Evolutionary conservation across 2,329 filamentous ascomycete species (phyloP), one percentile per base, ranked within the genome.

Genomic region (Colletotrichum neosansevieriae): DNA sequence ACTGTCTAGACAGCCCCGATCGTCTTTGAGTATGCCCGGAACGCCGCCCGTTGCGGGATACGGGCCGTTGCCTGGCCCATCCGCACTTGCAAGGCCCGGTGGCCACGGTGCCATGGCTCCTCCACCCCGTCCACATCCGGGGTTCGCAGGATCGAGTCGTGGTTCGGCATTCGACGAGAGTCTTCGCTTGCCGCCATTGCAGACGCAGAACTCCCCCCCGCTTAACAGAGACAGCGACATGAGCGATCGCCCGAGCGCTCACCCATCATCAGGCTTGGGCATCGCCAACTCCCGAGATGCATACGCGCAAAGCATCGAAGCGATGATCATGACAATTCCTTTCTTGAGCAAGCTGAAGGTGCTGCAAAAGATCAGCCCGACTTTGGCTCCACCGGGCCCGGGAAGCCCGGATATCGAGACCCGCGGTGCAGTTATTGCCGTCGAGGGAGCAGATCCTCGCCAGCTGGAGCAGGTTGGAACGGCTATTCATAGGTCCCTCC

Each of bases 341-440:
- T 91, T 92, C 74, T 79, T 89, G 50, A 89, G 89, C 72, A 97
- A 97, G 78, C 88, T 97, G 73, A 89, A 89, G 56, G 86, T 95
- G 2, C 83, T 98, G 38, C 85, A 89, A 15, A 90, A 89, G 70
- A 93, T 98, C 71, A 91, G 91, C 51, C 92, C 91, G 24, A 89
- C 92, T 0, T 82, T 93, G 13, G 79, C 81, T 6, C 58, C 58
- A 15, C 58, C 69, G 12, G 74, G 76, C 5, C 76, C 78, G 3
- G 76, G 74, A 6, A 73, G 73, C 4, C 71, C 74, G 3, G 70
- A 71, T 2, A 76, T 79, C 67, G 79, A 83, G 72, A 81, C 83
- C 6, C 88, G 94, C n/a, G 94, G 95, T 0, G 88, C 92, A 0
- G 87, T 98, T 42, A 90, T 98, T 70, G 91, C 93, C 0, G 82